Percentiles rank a stretch among this genome's conserved stretches.
Evolutionary conservation across 73 alveolate genomes (phyloP).

Genomic region (Stentor coeruleus): DNA sequence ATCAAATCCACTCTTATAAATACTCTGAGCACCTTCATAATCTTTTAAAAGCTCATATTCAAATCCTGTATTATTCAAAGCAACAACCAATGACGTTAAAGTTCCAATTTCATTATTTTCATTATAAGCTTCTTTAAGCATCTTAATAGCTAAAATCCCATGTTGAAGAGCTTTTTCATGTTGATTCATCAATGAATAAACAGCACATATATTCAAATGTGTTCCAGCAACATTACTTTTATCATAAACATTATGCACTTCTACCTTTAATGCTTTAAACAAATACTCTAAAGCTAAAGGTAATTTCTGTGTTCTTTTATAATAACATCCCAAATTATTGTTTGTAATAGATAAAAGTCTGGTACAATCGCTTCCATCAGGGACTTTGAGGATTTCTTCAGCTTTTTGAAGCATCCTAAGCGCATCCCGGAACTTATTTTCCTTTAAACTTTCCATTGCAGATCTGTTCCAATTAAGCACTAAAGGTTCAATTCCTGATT

Average conservation of each 20-base stretch:
- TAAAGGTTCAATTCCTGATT: not conserved
- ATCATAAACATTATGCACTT: not conserved
- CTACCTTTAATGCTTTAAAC: not conserved
- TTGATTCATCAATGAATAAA: not conserved
- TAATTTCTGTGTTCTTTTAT: not conserved
- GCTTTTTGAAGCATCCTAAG: not conserved
- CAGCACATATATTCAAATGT: not conserved
- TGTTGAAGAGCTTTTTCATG: not conserved
- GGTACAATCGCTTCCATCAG: not conserved
- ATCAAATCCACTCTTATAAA: not conserved
- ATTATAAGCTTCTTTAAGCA: not conserved
- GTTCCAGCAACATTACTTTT: not conserved
- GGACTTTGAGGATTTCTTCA: not conserved
- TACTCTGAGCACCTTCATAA: not conserved
- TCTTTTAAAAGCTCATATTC: not conserved
- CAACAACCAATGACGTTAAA: not conserved
- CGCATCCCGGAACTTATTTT: not conserved
- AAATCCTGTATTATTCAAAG: not conserved
- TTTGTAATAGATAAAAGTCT: not conserved
- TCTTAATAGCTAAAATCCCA: not conserved
- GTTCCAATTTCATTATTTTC: not conserved
- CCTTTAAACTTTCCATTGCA: conserved; percentile 7
- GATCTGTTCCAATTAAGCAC: conserved; percentile 13
- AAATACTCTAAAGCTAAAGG: not conserved
- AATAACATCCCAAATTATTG: not conserved